These are phyloP conservation scores for Lasiodiplodia hormozganensis DNA, from an alignment of 2,329 filamentous ascomycete species.

Conservation along the genomic window DNA sequence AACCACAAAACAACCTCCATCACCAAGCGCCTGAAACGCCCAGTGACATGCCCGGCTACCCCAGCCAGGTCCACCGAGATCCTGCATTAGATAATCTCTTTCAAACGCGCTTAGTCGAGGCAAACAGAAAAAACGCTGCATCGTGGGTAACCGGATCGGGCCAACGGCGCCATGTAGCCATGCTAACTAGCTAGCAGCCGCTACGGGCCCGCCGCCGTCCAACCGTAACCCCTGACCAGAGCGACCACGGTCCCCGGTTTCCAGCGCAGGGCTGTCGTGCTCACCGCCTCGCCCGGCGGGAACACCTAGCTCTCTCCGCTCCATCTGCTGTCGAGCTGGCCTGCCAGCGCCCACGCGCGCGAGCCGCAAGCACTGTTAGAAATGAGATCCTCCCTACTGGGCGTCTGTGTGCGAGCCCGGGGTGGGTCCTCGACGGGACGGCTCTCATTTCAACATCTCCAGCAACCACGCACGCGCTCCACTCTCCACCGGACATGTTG, in stretches of 20 bases:
- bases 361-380: slow-evolving; percentile 7
- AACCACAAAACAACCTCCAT: slow-evolving; percentile 18
- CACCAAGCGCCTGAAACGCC: slow-evolving; percentile 19
- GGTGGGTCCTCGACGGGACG: slow-evolving; percentile 4
- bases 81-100: slow-evolving; percentile 10
- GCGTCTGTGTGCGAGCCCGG: not conserved
- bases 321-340: not conserved
- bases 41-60: not conserved
- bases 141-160: slow-evolving; percentile 1
- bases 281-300: slow-evolving; percentile 11
- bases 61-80: not conserved
- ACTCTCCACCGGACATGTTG: slow-evolving; percentile 15
- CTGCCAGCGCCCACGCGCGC: not conserved
- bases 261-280: not conserved
- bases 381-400: slow-evolving; percentile 18
- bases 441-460: slow-evolving; percentile 8
- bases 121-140: slow-evolving; percentile 1
- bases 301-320: slow-evolving; percentile 1
- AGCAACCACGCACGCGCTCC: slow-evolving; percentile 9
- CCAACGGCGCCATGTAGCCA: not conserved
- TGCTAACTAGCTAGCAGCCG: not conserved
- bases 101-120: slow-evolving; percentile 22
- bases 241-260: not conserved
- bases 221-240: slow-evolving; percentile 21
- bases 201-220: slow-evolving; percentile 15